Evolutionary conservation across 2,329 filamentous ascomycete species (phyloP).

Genomic region (Aspergillus sp.): DNA sequence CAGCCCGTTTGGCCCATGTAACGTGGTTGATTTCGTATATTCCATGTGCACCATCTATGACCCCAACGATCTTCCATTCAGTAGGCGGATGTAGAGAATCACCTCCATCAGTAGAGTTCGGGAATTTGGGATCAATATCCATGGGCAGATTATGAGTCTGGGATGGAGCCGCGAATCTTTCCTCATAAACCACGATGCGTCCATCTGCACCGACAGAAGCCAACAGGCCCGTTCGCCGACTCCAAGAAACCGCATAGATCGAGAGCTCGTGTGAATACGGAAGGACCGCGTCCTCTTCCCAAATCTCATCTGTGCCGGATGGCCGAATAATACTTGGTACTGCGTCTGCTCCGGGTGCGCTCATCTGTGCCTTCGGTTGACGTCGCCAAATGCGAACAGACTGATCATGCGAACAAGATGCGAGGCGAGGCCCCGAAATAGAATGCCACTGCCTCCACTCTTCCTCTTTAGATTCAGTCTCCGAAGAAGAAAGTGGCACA

Average conservation of each 20-base stretch:
- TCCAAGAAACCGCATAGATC: conserved; percentile 85
- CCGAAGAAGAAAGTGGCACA: conserved; percentile 15
- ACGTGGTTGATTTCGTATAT: conserved; percentile 95
- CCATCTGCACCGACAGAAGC: conserved; percentile 92
- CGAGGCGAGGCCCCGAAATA: conserved; percentile 57
- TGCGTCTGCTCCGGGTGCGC: conserved; percentile 33
- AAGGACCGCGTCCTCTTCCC: conserved; percentile 74
- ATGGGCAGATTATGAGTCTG: conserved; percentile 15
- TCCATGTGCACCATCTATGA: conserved; percentile 75
- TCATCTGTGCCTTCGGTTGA: conserved; percentile 45
- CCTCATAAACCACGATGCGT: conserved; percentile 74
- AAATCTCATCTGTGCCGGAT: conserved; percentile 71
- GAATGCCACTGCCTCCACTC: conserved; percentile 32
- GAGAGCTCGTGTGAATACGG: conserved; percentile 75
- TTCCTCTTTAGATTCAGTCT: conserved; percentile 1
- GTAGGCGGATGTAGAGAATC: conserved; percentile 32
- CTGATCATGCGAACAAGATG: conserved; percentile 82
- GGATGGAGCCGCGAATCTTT: conserved; percentile 45
- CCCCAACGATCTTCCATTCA: conserved; percentile 71
- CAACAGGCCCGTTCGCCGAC: conserved; percentile 69
- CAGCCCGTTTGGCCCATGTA: conserved; percentile 78
- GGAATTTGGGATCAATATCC: conserved; percentile 22
- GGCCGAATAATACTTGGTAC: conserved; percentile 90
- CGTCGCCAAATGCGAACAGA: conserved; percentile 79
- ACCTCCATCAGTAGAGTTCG: background rate